Conservation (phyloP, 441 rosid genomes). For the Syzygium syzygioides region DNA sequence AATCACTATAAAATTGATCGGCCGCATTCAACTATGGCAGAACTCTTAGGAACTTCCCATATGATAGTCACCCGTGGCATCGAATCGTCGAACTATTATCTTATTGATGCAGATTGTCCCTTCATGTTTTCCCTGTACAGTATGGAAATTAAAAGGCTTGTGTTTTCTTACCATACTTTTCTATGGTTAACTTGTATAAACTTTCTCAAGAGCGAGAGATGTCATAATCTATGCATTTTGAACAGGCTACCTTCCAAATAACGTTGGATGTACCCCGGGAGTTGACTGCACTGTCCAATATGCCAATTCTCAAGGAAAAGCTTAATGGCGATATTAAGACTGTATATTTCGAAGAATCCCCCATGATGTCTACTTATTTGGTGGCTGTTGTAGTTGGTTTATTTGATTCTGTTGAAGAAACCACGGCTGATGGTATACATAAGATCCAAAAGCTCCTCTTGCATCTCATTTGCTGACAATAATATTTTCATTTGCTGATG, state of each 20-base stretch:
- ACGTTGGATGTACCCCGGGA: conserved; percentile 18
- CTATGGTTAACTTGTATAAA: neutral
- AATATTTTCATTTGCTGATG: neutral
- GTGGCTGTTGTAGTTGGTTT: conserved; percentile 36
- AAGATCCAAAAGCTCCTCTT: neutral
- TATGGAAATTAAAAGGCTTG: neutral
- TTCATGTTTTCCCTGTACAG: neutral
- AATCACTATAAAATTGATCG: neutral
- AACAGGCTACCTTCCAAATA: conserved; percentile 34
- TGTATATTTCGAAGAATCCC: conserved; percentile 30
- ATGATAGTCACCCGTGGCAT: neutral
- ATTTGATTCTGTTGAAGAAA: conserved; percentile 29
- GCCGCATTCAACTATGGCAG: neutral
- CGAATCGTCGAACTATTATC: neutral
- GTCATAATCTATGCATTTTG: neutral
- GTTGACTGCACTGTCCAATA: conserved; percentile 32
- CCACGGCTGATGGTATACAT: conserved; percentile 21
- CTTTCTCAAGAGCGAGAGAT: too few species aligned
- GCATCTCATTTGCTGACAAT: neutral
- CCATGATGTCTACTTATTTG: conserved; percentile 38
- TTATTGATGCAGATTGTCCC: neutral
- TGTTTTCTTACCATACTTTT: neutral
- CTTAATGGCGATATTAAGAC: conserved; percentile 19
- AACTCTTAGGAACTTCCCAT: neutral
- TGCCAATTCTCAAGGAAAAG: conserved; percentile 31